Percentiles rank a stretch among this genome's conserved stretches.
These are phyloP conservation scores for Hymenoscyphus infarciens DNA, from an alignment of 2,329 filamentous ascomycete genomes.

Conservation along the genomic window DNA sequence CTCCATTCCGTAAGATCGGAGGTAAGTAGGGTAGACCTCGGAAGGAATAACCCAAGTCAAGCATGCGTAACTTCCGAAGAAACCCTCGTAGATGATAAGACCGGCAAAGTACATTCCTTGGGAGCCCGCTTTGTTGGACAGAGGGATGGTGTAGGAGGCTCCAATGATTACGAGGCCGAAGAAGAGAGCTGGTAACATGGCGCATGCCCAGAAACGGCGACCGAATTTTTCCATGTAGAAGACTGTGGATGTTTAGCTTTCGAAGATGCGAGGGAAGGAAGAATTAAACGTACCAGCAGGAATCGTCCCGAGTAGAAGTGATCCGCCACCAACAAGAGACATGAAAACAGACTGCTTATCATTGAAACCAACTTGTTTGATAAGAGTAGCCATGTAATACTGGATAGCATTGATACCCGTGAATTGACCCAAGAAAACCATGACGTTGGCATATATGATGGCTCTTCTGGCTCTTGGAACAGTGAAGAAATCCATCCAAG, in stretches of 20 bases:
- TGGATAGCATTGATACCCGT: constrained; percentile 68
- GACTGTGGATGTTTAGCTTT: constrained; percentile 35
- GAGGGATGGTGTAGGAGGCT: constrained; percentile 54
- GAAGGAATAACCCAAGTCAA: constrained; percentile 64
- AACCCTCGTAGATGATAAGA: constrained; percentile 64
- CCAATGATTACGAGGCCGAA: constrained; percentile 66
- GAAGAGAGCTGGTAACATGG: constrained; percentile 70
- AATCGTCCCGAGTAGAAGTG: constrained; percentile 64
- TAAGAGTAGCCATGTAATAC: constrained; percentile 69
- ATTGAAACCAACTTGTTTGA: constrained; percentile 65
- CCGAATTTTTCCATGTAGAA: constrained; percentile 70
- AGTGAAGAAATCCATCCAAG: constrained; percentile 73
- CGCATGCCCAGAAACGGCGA: constrained; percentile 70
- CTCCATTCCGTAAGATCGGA: constrained; percentile 71
- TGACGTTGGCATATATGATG: constrained; percentile 64
- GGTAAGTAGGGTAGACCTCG: constrained; percentile 70
- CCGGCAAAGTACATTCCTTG: constrained; percentile 64
- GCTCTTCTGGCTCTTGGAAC: constrained; percentile 63
- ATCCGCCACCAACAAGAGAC: constrained; percentile 68
- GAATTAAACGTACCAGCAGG: constrained; percentile 43
- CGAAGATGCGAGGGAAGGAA: not conserved
- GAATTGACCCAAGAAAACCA: constrained; percentile 67
- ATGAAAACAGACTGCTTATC: constrained; percentile 64
- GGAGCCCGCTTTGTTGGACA: constrained; percentile 45
- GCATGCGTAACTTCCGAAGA: constrained; percentile 64